Evolutionary conservation across 352 stramenopile genomes (phyloP).

Genomic region (Aphanomyces astaci): DNA sequence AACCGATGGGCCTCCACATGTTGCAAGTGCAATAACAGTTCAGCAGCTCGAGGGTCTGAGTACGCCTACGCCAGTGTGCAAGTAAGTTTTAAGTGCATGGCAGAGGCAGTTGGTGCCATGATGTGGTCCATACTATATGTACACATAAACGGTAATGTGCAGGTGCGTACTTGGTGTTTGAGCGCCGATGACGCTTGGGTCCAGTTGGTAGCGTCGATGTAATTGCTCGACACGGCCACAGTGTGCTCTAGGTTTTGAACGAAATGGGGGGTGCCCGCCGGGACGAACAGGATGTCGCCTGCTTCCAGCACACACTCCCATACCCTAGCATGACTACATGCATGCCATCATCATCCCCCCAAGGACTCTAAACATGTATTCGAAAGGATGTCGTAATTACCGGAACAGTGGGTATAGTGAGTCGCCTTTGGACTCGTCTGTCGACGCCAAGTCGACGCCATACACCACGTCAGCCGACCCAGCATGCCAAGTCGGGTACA

Average conservation of each 20-base stretch:
- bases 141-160: too few relatives aligned
- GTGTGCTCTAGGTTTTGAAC: constrained; percentile 30
- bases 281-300: constrained; percentile 32
- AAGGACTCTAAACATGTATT: too few relatives aligned
- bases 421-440: background rate
- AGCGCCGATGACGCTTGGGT: background rate
- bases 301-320: constrained; percentile 26
- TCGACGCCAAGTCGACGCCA: constrained; percentile 21
- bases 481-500: constrained; percentile 24
- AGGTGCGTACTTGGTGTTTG: constrained; percentile 1
- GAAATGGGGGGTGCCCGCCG: constrained; percentile 27
- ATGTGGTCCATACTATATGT: too few relatives aligned
- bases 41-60: background rate
- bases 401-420: background rate
- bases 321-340: constrained; percentile 23
- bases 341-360: too few relatives aligned
- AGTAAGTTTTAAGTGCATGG: too few relatives aligned
- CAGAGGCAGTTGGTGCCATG: too few relatives aligned
- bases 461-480: constrained; percentile 25
- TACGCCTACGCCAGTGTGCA: too few relatives aligned
- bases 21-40: background rate
- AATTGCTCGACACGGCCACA: constrained; percentile 29
- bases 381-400: background rate
- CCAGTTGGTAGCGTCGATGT: constrained; percentile 31
- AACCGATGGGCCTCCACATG: background rate